A percentile compares a stretch with the other conserved stretches of the same genome.
Conservation (phyloP, 1,284 basidiomycete genomes). For the Trichosporon sp. region DNA sequence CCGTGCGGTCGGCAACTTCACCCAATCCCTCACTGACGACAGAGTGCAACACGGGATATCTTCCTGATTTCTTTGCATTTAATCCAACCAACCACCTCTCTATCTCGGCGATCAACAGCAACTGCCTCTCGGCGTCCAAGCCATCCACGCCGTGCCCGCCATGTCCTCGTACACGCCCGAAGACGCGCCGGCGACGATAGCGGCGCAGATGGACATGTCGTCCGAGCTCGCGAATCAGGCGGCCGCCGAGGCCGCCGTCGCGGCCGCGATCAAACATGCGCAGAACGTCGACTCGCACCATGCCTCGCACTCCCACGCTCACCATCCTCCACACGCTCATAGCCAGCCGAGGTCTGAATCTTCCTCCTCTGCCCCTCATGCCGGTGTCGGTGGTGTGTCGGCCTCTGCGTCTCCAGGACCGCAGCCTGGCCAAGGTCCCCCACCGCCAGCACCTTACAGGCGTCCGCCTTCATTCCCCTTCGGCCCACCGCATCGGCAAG, state of each 20-base stretch:
- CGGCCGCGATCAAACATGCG: conserved; percentile 31
- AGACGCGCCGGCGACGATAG: conserved; percentile 26
- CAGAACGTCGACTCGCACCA: background rate
- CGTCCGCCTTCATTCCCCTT: conserved; percentile 24
- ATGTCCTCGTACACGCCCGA: conserved; percentile 32
- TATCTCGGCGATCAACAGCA: conserved; percentile 14
- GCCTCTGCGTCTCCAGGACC: conserved; percentile 17
- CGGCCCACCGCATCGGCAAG: conserved; percentile 29
- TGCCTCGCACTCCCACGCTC: background rate
- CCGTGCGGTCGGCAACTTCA: background rate
- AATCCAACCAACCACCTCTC: conserved; percentile 11
- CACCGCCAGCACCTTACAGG: conserved; percentile 32
- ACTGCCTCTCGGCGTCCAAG: conserved; percentile 35
- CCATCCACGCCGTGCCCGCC: too few species aligned
- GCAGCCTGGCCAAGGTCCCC: conserved; percentile 28
- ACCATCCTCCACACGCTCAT: background rate
- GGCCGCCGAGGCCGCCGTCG: conserved; percentile 45
- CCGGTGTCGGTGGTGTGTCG: conserved; percentile 18
- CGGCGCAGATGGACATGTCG: conserved; percentile 41
- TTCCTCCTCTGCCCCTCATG: background rate
- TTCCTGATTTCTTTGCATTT: conserved; percentile 4
- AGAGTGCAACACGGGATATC: background rate
- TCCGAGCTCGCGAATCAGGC: conserved; percentile 46
- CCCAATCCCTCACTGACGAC: background rate
- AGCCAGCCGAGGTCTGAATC: background rate